Evolutionary conservation across 2,329 filamentous ascomycete species (phyloP).

Genomic region (Allantophomopsis cytisporea): DNA sequence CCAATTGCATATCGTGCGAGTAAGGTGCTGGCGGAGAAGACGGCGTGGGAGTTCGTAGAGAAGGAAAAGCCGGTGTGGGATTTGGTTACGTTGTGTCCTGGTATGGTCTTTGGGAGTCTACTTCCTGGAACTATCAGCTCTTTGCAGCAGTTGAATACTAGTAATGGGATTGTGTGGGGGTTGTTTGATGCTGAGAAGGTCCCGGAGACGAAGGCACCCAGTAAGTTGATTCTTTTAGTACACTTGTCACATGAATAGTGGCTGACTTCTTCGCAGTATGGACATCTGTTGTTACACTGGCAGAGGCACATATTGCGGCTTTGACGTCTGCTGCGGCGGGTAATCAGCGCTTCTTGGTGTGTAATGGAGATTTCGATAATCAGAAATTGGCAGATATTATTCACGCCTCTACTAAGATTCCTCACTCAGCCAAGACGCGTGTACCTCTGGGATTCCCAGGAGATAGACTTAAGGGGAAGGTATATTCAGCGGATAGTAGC

Average conservation of each 20-base stretch:
- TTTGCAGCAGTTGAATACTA: constrained; percentile 43
- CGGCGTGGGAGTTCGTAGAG: constrained; percentile 14
- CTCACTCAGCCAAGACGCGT: constrained; percentile 14
- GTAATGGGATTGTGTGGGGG: constrained; percentile 34
- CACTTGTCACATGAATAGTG: too few species aligned
- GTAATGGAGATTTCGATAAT: constrained; percentile 44
- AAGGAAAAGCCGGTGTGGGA: constrained; percentile 3
- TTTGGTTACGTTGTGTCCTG: constrained; percentile 40
- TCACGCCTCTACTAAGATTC: constrained; percentile 35
- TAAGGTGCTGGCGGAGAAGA: constrained; percentile 14
- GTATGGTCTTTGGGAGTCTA: constrained; percentile 50
- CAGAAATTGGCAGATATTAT: constrained; percentile 41
- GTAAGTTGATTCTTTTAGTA: neutral
- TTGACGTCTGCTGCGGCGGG: constrained; percentile 39
- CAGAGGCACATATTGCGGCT: constrained; percentile 45
- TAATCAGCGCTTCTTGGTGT: constrained; percentile 46
- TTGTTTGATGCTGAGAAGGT: neutral
- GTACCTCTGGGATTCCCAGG: constrained; percentile 27
- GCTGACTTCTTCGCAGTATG: neutral
- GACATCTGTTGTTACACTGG: constrained; percentile 22
- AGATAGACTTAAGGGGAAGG: constrained; percentile 3
- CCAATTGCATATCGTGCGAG: constrained; percentile 12
- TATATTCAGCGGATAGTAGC: constrained; percentile 6
- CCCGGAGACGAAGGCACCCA: neutral
- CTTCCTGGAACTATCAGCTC: constrained; percentile 39